Conservation (phyloP, 2,329 filamentous ascomycete species). For the Macroventuria anomochaeta region DNA sequence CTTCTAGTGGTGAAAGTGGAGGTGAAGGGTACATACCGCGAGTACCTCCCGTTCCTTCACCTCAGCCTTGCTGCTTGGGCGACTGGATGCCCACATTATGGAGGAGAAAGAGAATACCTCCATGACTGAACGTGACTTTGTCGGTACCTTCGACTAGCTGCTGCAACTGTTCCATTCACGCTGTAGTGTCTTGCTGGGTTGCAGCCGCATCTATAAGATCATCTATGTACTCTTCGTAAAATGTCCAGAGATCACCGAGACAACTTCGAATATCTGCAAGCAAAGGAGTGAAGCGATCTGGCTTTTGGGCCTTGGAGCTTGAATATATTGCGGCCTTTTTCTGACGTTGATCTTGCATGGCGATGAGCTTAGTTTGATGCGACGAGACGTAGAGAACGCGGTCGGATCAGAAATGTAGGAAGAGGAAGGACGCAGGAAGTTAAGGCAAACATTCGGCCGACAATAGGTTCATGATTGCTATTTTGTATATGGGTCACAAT, state of each 20-base stretch:
- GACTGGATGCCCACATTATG: conserved; percentile 7
- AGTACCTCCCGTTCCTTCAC: conserved; percentile 81
- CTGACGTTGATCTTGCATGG: not conserved
- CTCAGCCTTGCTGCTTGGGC: conserved; percentile 55
- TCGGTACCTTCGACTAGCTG: conserved; percentile 12
- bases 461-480: not conserved
- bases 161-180: conserved; percentile 22
- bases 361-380: not conserved
- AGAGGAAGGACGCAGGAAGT: not conserved
- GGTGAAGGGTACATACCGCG: conserved; percentile 67
- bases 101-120: conserved; percentile 23
- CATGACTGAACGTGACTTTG: conserved; percentile 11
- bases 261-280: conserved; percentile 16
- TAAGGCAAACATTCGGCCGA: not conserved
- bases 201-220: conserved; percentile 3
- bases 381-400: not conserved
- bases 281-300: conserved; percentile 6
- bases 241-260: conserved; percentile 20
- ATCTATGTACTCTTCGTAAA: conserved; percentile 26
- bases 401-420: not conserved
- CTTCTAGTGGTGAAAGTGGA: conserved; percentile 72
- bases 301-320: not conserved
- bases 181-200: conserved; percentile 9
- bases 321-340: not conserved
- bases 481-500: not conserved